phyloP scores from a whole-genome alignment of 345 rosid genomes.

The Eucalyptus tenuipes region DNA sequence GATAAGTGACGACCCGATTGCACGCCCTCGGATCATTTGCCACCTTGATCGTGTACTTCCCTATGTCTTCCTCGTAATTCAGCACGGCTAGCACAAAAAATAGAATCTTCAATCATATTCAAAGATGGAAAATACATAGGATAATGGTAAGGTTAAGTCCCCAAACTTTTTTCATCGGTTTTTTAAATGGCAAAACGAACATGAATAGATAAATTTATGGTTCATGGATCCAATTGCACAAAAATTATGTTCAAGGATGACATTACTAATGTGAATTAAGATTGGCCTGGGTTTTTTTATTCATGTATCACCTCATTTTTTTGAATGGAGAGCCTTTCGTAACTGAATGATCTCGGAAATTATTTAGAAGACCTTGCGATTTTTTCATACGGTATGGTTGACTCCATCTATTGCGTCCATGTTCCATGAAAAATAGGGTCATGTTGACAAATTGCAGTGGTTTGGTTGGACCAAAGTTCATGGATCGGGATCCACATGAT shows the following conservation, averaged over 20 bases:
- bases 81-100: conserved; percentile 7
- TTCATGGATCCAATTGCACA: not conserved
- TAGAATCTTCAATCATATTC: not conserved
- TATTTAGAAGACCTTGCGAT: not conserved
- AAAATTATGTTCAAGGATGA: not conserved
- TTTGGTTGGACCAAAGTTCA: not conserved
- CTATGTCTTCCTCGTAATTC: conserved; percentile 31
- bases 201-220: not conserved
- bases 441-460: not conserved
- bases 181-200: rapidly evolving
- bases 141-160: not conserved
- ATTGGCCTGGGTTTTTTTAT: rapidly evolving
- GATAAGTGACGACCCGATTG: conserved; percentile 6
- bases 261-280: not conserved
- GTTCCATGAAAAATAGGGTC: not conserved
- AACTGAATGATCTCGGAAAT: not conserved
- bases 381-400: not conserved
- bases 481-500: not conserved
- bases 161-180: not conserved
- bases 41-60: conserved; percentile 20
- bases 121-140: not conserved
- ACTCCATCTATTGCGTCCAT: not conserved
- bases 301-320: not conserved
- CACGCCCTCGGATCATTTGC: conserved; percentile 18
- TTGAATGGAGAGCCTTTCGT: not conserved